Base-by-base conservation (phyloP, 805 yeast genomes). In the Torulaspora microellipsoides region DNA sequence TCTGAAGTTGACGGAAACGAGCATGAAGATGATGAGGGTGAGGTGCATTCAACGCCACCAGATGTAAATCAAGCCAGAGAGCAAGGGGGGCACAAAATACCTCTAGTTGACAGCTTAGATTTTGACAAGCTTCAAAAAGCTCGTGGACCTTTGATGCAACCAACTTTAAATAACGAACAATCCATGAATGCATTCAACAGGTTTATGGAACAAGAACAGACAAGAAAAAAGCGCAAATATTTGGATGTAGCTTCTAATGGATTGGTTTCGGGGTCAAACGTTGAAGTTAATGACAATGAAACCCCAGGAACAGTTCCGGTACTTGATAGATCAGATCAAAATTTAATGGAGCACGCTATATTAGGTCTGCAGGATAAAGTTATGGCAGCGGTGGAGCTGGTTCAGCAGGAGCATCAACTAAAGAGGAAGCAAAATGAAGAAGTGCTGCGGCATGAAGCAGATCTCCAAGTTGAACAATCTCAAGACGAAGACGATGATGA, bases 341-440 rank as follows among this genome's bases (percentile, higher is more conserved):
- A 36, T 33, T 37, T 47, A 9, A 55, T 60, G 43, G 56, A 58
- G 31, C 57, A 56, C 36, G 60, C 62, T 3, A 47, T 55, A 32
- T 30, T 52, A 20, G 48, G 54, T 37, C 40, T 62, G 3, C 65
- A 59, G 7, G 62, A 58, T 34, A 58, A 60, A 46, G 60, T 56
- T 4, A 52, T 60, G 52, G 59, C 59, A 3, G 60, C 61, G 2
- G 54, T 58, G 8, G 55, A 55, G 45, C 49, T 57, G 27, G 59
- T 51, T 8, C 54, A 51, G 31, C 49, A 54, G 31, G 53, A 51
- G 27, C 53, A 53, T 12, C 14, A 29, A 29, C 31, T 12, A 7
- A 29, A 29, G 15, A 29, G 31, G 9, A 29, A 9, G 8, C 15
- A n/a, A 29, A 12, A 29, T n/a, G 14, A 29, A 14, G 31, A 29